Evolutionary conservation across 2,329 filamentous ascomycete genomes (phyloP).

Genomic region (Fusarium buharicum): DNA sequence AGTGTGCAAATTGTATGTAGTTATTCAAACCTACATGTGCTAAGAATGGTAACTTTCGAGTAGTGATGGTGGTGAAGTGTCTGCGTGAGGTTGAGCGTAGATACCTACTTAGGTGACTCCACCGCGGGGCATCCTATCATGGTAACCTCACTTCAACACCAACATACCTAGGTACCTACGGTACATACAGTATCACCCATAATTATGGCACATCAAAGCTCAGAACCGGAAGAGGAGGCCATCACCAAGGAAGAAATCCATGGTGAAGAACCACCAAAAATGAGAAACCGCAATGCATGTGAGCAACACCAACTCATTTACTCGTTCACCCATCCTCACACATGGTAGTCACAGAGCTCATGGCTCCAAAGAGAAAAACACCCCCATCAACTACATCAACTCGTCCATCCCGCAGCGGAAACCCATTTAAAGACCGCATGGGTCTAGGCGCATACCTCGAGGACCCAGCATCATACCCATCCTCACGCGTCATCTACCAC

Average conservation of each 20-base stretch:
- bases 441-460: constrained; percentile 74
- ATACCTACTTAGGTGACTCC: constrained; percentile 7
- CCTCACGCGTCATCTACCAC: constrained; percentile 72
- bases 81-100: background rate
- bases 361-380: constrained; percentile 52
- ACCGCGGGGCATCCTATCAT: constrained; percentile 28
- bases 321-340: constrained; percentile 17
- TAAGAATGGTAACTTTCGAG: background rate
- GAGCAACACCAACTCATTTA: constrained; percentile 25
- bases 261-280: constrained; percentile 45
- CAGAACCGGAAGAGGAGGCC: constrained; percentile 55
- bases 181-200: background rate
- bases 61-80: background rate
- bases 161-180: background rate
- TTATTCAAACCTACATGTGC: background rate
- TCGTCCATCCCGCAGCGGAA: constrained; percentile 36
- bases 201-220: constrained; percentile 43
- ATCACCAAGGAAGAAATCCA: constrained; percentile 56
- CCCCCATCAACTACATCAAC: constrained; percentile 26
- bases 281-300: constrained; percentile 56
- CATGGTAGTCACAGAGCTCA: constrained; percentile 47
- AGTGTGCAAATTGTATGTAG: background rate
- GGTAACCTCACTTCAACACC: constrained; percentile 6
- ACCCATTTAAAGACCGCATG: constrained; percentile 63
- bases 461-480: constrained; percentile 69